phyloP scores from a whole-genome alignment of 306 rosid genomes.

The Cucurbita pepo region DNA sequence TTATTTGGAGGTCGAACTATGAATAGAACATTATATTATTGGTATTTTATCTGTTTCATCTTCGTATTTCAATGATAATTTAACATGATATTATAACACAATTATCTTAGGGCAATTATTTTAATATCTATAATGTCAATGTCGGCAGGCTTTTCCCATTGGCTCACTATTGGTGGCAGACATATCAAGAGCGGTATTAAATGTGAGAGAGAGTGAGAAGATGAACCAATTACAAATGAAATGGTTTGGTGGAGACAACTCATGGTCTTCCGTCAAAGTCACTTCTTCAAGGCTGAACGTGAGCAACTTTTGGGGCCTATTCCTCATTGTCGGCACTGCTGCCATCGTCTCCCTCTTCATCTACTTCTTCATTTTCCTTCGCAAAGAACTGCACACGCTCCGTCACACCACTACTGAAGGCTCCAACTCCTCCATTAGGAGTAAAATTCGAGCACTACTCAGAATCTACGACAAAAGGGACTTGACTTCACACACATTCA shows the following conservation, averaged over 20 bases:
- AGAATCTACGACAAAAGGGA: slow-evolving; percentile 22
- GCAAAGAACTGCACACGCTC: slow-evolving; percentile 13
- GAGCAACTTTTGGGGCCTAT: slow-evolving; percentile 42
- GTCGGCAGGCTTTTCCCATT: slow-evolving; percentile 20
- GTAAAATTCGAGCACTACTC: slow-evolving; percentile 7
- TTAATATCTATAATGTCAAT: neutral
- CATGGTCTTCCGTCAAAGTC: slow-evolving; percentile 10
- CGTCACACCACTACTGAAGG: neutral
- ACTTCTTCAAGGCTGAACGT: slow-evolving; percentile 32
- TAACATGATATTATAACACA: no score
- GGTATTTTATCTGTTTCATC: no score
- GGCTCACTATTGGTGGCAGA: slow-evolving; percentile 34
- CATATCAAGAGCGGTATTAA: slow-evolving; percentile 38
- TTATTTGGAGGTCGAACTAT: no score
- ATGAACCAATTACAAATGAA: slow-evolving; percentile 24
- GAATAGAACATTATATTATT: no score
- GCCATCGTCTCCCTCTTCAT: slow-evolving; percentile 17
- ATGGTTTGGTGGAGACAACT: slow-evolving; percentile 19
- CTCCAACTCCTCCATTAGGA: slow-evolving; percentile 11
- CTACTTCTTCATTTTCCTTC: slow-evolving; percentile 11
- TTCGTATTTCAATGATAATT: no score
- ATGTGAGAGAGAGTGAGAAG: slow-evolving; percentile 30
- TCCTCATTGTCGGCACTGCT: slow-evolving; percentile 24
- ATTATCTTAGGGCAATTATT: no score
- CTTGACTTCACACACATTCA: slow-evolving; percentile 24